Percentiles rank a stretch among this genome's conserved stretches.
These are phyloP conservation scores for Agaricus subrufescens DNA, from an alignment of 768 basidiomycete genomes.

Conservation along the genomic window DNA sequence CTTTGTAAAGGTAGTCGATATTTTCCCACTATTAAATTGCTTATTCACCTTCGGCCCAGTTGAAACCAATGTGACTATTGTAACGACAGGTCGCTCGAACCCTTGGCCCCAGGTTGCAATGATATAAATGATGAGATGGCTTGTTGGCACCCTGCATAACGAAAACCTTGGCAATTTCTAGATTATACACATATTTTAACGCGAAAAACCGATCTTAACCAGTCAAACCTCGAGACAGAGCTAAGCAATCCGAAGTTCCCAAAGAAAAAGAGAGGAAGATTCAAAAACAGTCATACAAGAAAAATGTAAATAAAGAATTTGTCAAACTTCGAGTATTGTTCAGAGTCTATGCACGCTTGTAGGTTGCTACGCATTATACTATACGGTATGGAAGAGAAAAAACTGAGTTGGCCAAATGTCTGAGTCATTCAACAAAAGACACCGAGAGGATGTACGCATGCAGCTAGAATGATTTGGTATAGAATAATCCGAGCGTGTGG, in stretches of 20 bases:
- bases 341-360: neutral
- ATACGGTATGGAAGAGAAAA: neutral
- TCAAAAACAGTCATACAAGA: neutral
- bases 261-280: neutral
- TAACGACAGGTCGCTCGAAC: too few relatives aligned
- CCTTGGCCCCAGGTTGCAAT: too few relatives aligned
- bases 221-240: neutral
- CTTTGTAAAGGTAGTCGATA: too few relatives aligned
- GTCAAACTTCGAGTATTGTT: neutral
- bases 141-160: too few relatives aligned
- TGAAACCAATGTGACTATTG: too few relatives aligned
- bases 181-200: too few relatives aligned
- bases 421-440: neutral
- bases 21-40: too few relatives aligned
- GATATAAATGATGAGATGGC: too few relatives aligned
- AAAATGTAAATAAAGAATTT: neutral
- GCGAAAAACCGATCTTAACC: too few relatives aligned
- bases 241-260: neutral
- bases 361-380: neutral
- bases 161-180: too few relatives aligned
- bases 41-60: too few relatives aligned
- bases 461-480: conserved; percentile 10
- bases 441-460: neutral
- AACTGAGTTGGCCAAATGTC: neutral
- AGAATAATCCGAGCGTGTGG: conserved; percentile 7